These are phyloP conservation scores for Aspergillus piperis DNA, from an alignment of 2,329 filamentous ascomycete genomes.

Conservation along the genomic window DNA sequence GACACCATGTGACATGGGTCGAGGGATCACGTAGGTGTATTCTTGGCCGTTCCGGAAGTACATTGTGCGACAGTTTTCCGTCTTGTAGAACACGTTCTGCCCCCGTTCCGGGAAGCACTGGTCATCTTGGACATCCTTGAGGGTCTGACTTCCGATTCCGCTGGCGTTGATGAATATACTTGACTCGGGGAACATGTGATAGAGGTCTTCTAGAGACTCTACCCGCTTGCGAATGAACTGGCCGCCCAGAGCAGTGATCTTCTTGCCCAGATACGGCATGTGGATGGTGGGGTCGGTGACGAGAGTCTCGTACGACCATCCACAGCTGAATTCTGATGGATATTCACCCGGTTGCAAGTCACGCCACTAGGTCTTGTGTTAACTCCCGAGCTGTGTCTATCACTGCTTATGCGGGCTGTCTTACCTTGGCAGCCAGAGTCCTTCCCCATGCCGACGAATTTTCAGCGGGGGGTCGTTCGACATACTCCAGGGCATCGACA, in stretches of 20 bases:
- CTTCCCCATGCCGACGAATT: conserved; percentile 40
- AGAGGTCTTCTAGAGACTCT: conserved; percentile 36
- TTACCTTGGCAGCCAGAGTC: conserved; percentile 38
- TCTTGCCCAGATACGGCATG: conserved; percentile 37
- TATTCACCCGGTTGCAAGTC: conserved; percentile 34
- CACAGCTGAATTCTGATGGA: conserved; percentile 35
- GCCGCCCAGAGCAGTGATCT: conserved; percentile 35
- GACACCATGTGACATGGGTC: conserved; percentile 35
- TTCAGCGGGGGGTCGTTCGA: conserved; percentile 34
- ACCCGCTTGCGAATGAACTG: conserved; percentile 38
- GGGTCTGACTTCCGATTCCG: conserved; percentile 36
- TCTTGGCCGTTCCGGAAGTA: conserved; percentile 41
- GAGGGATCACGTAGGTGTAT: conserved; percentile 44
- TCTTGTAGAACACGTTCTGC: conserved; percentile 41
- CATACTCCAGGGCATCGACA: conserved; percentile 38
- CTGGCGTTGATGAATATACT: conserved; percentile 43
- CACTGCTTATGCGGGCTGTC: not conserved
- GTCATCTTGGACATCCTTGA: conserved; percentile 38
- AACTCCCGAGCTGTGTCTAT: not conserved
- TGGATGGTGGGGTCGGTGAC: conserved; percentile 42
- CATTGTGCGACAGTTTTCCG: conserved; percentile 32
- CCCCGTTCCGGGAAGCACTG: conserved; percentile 40
- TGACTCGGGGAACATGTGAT: conserved; percentile 38
- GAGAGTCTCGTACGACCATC: conserved; percentile 40
- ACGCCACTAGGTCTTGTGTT: conserved; percentile 31